These are phyloP conservation scores for Naematelia encephala DNA, from an alignment of 768 basidiomycete species.

Conservation along the genomic window DNA sequence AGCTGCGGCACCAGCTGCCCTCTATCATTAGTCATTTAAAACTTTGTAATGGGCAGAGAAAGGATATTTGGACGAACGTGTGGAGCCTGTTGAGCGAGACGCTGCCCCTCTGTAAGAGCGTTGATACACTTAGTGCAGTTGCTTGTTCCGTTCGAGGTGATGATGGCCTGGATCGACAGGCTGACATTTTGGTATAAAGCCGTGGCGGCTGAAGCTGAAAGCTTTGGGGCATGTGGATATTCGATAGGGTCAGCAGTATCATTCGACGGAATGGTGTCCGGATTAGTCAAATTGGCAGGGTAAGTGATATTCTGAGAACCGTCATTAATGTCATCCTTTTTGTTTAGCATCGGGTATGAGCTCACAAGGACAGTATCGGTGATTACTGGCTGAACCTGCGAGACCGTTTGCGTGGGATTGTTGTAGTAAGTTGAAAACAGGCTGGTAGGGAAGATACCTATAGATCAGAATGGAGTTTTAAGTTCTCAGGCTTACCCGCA, in stretches of 20 bases:
- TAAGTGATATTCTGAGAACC: conserved; percentile 53
- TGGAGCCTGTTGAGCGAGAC: conserved; percentile 13
- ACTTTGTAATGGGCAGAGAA: no score
- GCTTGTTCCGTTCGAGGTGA: conserved; percentile 45
- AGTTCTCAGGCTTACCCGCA: neutral
- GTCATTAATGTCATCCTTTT: neutral
- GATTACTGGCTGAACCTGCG: conserved; percentile 72
- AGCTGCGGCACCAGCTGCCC: conserved; percentile 58
- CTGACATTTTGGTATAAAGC: conserved; percentile 59
- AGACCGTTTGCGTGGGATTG: conserved; percentile 66
- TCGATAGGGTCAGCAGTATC: conserved; percentile 65
- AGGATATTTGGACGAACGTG: conserved; percentile 53
- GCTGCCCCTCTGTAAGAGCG: conserved; percentile 24
- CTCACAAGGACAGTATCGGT: conserved; percentile 66
- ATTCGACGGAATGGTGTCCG: conserved; percentile 56
- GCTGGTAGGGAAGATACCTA: conserved; percentile 23
- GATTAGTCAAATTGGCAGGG: conserved; percentile 63
- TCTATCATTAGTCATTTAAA: no score
- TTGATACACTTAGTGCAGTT: conserved; percentile 60
- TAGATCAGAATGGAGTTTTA: neutral
- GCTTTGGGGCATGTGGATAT: conserved; percentile 57
- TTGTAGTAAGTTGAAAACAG: conserved; percentile 67
- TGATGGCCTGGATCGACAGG: conserved; percentile 58
- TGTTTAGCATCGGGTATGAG: neutral
- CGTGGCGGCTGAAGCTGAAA: conserved; percentile 52